phyloP scores from a whole-genome alignment of 352 stramenopile genomes.

The Globisporangium paddicum region DNA sequence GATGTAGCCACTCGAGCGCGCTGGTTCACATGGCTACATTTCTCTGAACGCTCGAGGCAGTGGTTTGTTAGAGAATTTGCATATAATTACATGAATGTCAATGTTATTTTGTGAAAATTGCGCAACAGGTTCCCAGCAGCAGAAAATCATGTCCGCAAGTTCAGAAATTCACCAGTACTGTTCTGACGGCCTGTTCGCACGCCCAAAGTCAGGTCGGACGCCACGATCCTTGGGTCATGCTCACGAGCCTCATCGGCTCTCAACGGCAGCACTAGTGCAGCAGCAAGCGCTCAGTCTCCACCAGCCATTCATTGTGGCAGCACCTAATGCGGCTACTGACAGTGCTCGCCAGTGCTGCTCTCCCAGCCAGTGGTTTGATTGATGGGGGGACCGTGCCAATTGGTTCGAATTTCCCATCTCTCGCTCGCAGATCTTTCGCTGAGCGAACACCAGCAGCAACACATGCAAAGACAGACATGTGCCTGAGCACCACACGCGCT shows the following conservation, averaged over 20 bases:
- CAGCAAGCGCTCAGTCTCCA: too few species aligned
- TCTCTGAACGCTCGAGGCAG: background rate
- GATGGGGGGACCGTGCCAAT: background rate
- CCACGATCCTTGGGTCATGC: background rate
- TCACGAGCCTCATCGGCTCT: too few species aligned
- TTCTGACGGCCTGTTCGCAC: background rate
- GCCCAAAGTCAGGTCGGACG: background rate
- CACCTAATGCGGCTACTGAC: too few species aligned
- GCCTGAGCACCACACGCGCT: background rate
- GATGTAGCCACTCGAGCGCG: too few species aligned
- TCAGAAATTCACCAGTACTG: background rate
- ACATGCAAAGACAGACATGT: background rate
- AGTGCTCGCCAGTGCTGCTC: background rate
- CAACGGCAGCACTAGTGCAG: background rate
- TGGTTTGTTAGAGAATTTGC: background rate
- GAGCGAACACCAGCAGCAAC: background rate
- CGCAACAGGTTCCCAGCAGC: background rate
- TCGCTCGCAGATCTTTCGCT: background rate
- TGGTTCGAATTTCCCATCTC: background rate
- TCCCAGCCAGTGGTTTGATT: background rate
- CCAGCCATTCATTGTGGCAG: too few species aligned
- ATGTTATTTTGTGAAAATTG: background rate
- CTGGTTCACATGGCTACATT: background rate
- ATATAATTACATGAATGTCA: background rate
- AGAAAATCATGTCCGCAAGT: background rate